These are phyloP conservation scores for Bruguiera parviflora DNA, from an alignment of 345 rosid genomes.

Conservation along the genomic window DNA sequence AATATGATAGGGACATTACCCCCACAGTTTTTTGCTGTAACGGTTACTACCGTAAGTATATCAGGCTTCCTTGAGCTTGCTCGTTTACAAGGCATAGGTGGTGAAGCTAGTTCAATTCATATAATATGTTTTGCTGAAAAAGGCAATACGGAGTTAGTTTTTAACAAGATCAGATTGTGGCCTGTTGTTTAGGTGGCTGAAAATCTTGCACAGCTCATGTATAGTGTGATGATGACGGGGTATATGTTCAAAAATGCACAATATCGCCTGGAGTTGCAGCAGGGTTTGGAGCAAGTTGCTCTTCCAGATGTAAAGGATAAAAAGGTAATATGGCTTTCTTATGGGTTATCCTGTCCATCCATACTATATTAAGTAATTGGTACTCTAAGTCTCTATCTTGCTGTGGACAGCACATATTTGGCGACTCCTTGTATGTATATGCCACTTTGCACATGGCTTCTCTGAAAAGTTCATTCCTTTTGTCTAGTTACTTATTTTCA, in stretches of 20 bases:
- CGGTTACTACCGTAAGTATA: slow-evolving; percentile 73
- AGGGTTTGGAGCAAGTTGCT: slow-evolving; percentile 85
- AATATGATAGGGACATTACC: slow-evolving; percentile 97
- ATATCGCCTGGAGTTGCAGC: slow-evolving; percentile 83
- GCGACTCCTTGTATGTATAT: not conserved
- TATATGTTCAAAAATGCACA: slow-evolving; percentile 96
- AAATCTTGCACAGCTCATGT: slow-evolving; percentile 97
- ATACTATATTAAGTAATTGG: too few relatives aligned
- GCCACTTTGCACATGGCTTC: not conserved
- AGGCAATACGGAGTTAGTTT: not conserved
- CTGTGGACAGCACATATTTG: not conserved
- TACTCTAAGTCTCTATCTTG: too few relatives aligned
- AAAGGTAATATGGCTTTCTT: slow-evolving; percentile 38
- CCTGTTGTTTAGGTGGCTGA: slow-evolving; percentile 76
- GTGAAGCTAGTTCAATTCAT: too few relatives aligned
- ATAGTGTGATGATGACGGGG: slow-evolving; percentile 94
- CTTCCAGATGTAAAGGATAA: slow-evolving; percentile 68
- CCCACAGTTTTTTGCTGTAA: slow-evolving; percentile 78
- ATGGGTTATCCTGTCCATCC: not conserved
- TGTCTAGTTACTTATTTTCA: not conserved
- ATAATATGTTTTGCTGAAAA: not conserved
- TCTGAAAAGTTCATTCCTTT: not conserved
- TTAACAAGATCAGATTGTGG: slow-evolving; percentile 6
- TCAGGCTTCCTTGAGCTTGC: not conserved
- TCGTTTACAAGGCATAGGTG: not conserved